Evolutionary conservation across 352 stramenopile genomes (phyloP), one percentile per base, ranked within the genome.

Genomic region (Phytopythium boreale): DNA sequence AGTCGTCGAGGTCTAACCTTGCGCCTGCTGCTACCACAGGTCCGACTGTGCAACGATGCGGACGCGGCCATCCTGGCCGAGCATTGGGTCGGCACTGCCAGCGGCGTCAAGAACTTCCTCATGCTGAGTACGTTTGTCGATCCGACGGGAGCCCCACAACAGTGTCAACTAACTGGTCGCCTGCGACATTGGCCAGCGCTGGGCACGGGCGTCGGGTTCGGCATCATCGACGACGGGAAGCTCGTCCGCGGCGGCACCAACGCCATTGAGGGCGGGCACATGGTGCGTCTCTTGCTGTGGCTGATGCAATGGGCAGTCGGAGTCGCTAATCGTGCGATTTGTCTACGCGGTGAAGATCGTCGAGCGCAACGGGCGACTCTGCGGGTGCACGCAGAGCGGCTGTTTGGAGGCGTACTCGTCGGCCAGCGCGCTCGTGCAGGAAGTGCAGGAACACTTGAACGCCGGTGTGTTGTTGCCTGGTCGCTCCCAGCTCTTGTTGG

Each of bases 401-500:
- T 95, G 87, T 34, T 68, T 95, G 17, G 87, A 95, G 72, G 78
- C 79, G 14, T 93, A 95, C 63, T 89, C 75, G 62, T 93, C 84
- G 12, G 87, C 87, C 27, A 67, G 72, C 5, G 87, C 84, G 6
- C 67, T 93, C 19, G 81, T 91, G 34, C 72, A 68, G 1, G 78
- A 89, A 69, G 84, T 72, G 6, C 83, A 88, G 56, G 76, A 90
- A 43, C 81, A 89, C 49, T 41, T 93, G 39, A 71, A 66, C n/a
- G 79, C 77, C 50, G 79, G 79, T 90, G 53, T 11, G 69, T 64
- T 61, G 2, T 64, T 61, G 2, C 9, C 26, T 68, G 6, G 27
- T 29, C 15, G 19, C 31, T 26, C 12, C 20, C 19, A 10, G 52
- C 4, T 1, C 9, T 31, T 50, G 31, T 44, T 31, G 22, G 6